Percentiles rank a stretch among this genome's conserved stretches.
Evolutionary conservation across 2,329 filamentous ascomycete species (phyloP).

Genomic region (Verticillium albo-atrum): DNA sequence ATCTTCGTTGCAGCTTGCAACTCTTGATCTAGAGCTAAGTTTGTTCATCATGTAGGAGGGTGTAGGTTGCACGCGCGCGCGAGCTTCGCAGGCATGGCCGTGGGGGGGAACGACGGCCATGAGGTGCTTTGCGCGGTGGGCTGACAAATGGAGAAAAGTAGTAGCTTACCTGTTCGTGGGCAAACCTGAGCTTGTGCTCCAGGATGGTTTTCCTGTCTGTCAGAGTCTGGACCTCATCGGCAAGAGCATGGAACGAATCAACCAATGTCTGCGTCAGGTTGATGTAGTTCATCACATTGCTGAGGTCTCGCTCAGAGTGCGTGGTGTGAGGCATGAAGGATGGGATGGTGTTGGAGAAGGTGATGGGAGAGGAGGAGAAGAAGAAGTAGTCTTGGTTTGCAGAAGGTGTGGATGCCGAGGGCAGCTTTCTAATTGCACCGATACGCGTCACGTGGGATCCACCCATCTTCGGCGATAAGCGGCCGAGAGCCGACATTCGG

Average conservation of each 20-base stretch:
- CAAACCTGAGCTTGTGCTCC: slow-evolving; percentile 63
- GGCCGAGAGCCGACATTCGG: not conserved
- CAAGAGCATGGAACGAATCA: slow-evolving; percentile 60
- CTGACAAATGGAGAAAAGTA: not conserved
- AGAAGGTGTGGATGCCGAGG: not conserved
- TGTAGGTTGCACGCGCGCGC: no score
- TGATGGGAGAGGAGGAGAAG: not conserved
- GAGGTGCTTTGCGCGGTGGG: not conserved
- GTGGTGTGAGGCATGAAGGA: slow-evolving; percentile 8
- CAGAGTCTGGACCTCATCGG: slow-evolving; percentile 60
- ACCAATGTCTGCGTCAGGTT: slow-evolving; percentile 52
- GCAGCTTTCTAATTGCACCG: not conserved
- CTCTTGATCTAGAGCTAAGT: slow-evolving; percentile 85
- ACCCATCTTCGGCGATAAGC: not conserved
- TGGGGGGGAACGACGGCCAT: not conserved
- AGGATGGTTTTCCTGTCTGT: slow-evolving; percentile 61
- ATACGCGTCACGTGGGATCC: not conserved
- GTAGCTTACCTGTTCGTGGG: slow-evolving; percentile 58
- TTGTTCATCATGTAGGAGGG: slow-evolving; percentile 33
- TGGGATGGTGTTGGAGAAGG: slow-evolving; percentile 2
- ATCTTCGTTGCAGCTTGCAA: slow-evolving; percentile 54
- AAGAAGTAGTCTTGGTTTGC: not conserved
- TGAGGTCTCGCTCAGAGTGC: slow-evolving; percentile 8
- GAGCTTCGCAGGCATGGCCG: slow-evolving; percentile 18
- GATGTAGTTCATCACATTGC: slow-evolving; percentile 36